Percentiles rank a stretch among this genome's conserved stretches.
These are phyloP conservation scores for Russula griseocarnosa DNA, from an alignment of 768 basidiomycete genomes.

Conservation along the genomic window DNA sequence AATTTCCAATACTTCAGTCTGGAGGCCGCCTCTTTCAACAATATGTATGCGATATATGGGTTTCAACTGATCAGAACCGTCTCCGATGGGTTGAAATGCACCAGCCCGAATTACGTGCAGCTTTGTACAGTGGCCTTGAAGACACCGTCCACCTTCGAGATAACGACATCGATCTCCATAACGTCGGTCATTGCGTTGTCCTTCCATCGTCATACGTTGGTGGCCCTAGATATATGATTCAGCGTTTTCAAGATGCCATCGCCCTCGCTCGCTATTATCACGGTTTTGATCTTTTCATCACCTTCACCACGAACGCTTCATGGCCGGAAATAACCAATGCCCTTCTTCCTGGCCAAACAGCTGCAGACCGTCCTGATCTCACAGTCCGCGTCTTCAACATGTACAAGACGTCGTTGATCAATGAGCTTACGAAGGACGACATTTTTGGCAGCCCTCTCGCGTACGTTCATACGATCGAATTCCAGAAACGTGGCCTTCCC, in stretches of 20 bases:
- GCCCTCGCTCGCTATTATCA: constrained; percentile 40
- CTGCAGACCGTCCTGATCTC: constrained; percentile 46
- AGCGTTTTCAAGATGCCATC: constrained; percentile 45
- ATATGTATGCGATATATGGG: too few species aligned
- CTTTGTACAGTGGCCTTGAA: not conserved
- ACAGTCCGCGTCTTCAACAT: constrained; percentile 44
- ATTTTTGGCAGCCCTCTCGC: constrained; percentile 40
- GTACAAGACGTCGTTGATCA: constrained; percentile 33
- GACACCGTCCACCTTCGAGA: not conserved
- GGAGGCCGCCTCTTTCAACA: too few species aligned
- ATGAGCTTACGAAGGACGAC: too few species aligned
- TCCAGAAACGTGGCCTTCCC: constrained; percentile 53
- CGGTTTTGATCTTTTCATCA: constrained; percentile 42
- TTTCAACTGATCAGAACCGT: too few species aligned
- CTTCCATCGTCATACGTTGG: constrained; percentile 45
- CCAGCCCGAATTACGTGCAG: too few species aligned
- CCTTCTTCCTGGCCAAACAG: constrained; percentile 30
- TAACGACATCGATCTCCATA: constrained; percentile 32
- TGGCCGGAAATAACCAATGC: not conserved
- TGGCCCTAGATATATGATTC: constrained; percentile 43
- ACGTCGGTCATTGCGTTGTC: constrained; percentile 37
- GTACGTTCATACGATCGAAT: constrained; percentile 24
- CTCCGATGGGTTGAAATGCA: too few species aligned
- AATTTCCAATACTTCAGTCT: too few species aligned
- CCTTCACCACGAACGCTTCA: not conserved